Percentiles rank a stretch among this genome's conserved stretches.
phyloP scores from a whole-genome alignment of 1,284 basidiomycete genomes.

The Phaffia rhodozyma region DNA sequence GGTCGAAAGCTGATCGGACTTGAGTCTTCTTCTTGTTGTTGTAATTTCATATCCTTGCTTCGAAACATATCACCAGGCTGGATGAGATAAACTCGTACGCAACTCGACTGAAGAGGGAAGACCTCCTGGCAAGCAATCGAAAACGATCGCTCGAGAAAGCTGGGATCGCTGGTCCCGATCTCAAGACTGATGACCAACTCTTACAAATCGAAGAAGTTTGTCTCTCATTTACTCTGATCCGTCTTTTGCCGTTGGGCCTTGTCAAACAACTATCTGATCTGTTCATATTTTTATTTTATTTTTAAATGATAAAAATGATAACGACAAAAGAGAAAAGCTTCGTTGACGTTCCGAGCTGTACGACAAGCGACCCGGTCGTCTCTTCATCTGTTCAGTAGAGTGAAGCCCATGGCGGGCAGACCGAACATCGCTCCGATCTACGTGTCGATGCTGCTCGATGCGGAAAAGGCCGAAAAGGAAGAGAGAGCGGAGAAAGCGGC shows the following conservation, averaged over 20 bases:
- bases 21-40: not conserved
- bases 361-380: not conserved
- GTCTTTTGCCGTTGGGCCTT: not conserved
- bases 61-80: not conserved
- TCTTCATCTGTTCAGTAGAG: not conserved
- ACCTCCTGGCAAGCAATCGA: not conserved
- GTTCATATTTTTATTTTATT: not conserved
- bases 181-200: not conserved
- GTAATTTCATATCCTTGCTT: not conserved
- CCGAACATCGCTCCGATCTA: not conserved
- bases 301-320: not conserved
- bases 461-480: not conserved
- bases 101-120: not conserved
- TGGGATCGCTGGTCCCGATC: not conserved
- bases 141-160: slow-evolving; percentile 4
- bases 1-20: too few species aligned
- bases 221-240: not conserved
- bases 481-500: not conserved
- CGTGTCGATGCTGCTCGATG: slow-evolving; percentile 5
- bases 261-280: not conserved
- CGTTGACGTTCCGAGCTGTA: slow-evolving; percentile 15
- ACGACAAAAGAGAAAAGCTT: slow-evolving; percentile 7
- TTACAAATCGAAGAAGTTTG: slow-evolving; percentile 6
- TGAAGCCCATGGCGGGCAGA: not conserved
- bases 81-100: not conserved